Evolutionary conservation across 192 early-diverging fungal species (phyloP).

Genomic region (Entomortierella lignicola): DNA sequence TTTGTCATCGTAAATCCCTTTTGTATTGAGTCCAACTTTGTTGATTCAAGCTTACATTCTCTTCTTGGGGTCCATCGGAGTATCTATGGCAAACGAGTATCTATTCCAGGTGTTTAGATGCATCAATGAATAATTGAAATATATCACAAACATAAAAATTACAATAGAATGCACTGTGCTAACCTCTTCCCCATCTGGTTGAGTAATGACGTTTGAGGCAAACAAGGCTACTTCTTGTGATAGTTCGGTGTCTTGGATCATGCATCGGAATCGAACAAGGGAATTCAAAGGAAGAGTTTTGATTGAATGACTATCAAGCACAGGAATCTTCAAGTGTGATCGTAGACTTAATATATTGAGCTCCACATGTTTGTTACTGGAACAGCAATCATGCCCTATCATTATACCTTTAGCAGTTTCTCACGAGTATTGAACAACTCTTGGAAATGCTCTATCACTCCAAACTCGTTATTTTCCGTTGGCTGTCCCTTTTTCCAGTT

Average conservation of each 20-base stretch:
- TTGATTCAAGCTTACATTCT: constrained; percentile 25
- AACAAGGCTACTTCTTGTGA: constrained; percentile 72
- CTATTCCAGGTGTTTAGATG: background rate
- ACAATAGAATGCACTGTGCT: no score
- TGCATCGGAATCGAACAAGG: constrained; percentile 80
- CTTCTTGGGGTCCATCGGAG: constrained; percentile 53
- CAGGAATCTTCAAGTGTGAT: constrained; percentile 52
- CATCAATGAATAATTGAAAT: no score
- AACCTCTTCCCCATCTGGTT: constrained; percentile 54
- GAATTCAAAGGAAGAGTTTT: constrained; percentile 42
- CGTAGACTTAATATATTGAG: no score
- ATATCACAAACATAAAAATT: no score
- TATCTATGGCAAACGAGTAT: constrained; percentile 55
- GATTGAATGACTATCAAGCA: constrained; percentile 52
- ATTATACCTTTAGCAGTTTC: constrained; percentile 35
- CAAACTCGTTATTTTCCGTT: constrained; percentile 34
- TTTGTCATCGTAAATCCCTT: no score
- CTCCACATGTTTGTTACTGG: no score
- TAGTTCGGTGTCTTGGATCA: constrained; percentile 84
- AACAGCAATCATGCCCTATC: no score
- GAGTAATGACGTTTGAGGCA: constrained; percentile 34
- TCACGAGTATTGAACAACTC: constrained; percentile 39
- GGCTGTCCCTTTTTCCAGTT: constrained; percentile 30
- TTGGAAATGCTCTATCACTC: constrained; percentile 46
- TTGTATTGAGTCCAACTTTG: no score